Evolutionary conservation across 2,329 filamentous ascomycete genomes (phyloP).

Genomic region (Teratosphaeria pseudoeucalypti): DNA sequence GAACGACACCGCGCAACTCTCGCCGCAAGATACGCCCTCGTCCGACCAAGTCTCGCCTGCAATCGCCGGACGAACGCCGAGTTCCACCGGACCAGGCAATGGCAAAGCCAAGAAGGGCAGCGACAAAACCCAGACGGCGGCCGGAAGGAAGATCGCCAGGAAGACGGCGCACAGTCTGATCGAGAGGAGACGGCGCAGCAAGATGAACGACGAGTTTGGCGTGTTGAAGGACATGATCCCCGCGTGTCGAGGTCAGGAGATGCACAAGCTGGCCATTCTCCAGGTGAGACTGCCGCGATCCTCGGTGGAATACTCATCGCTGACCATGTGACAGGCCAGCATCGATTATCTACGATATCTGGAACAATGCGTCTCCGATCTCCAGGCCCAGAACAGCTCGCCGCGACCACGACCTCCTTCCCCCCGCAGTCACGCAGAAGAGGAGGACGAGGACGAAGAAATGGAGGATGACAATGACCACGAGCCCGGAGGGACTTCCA

Average conservation of each 20-base stretch:
- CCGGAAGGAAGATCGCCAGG: constrained; percentile 85
- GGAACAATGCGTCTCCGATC: constrained; percentile 71
- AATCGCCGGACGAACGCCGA: constrained; percentile 4
- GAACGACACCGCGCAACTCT: constrained; percentile 23
- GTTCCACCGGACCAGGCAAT: constrained; percentile 6
- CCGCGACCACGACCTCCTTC: constrained; percentile 12
- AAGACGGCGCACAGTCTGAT: constrained; percentile 96
- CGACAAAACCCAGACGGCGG: constrained; percentile 61
- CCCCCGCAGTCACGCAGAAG: constrained; percentile 29
- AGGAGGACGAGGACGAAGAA: constrained; percentile 31
- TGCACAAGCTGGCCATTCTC: constrained; percentile 94
- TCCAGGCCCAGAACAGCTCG: constrained; percentile 50
- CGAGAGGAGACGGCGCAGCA: constrained; percentile 76
- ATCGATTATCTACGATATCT: constrained; percentile 95
- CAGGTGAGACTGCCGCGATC: constrained; percentile 49
- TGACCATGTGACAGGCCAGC: constrained; percentile 53
- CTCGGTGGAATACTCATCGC: not conserved
- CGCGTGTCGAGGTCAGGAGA: constrained; percentile 82
- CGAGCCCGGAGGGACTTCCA: constrained; percentile 27
- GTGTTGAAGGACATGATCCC: constrained; percentile 92
- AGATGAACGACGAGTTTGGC: constrained; percentile 98
- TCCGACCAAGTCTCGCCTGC: not conserved
- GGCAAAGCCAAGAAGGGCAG: constrained; percentile 57
- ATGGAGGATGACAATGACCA: constrained; percentile 50
- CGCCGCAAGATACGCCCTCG: not conserved